phyloP scores from a whole-genome alignment of 306 rosid species.

The Acacia crassicarpa region DNA sequence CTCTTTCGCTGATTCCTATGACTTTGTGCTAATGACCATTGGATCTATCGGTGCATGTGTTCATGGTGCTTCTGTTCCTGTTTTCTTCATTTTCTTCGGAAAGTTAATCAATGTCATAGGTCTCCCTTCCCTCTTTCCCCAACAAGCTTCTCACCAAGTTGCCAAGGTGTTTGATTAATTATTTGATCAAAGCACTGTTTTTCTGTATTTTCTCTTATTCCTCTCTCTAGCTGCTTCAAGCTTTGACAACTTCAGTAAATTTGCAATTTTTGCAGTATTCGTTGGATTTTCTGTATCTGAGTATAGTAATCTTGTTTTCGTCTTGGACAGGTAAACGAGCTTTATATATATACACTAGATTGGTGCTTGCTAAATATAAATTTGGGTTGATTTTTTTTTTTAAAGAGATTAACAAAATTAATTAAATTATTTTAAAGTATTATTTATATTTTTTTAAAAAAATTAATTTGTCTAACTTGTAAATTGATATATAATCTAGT shows the following conservation, averaged over 20 bases:
- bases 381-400: no score
- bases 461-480: no score
- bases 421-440: no score
- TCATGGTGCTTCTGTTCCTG: conserved; percentile 96
- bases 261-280: conserved; percentile 72
- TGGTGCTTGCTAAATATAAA: no score
- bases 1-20: conserved; percentile 79
- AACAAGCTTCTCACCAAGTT: conserved; percentile 87
- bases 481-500: no score
- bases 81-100: conserved; percentile 92
- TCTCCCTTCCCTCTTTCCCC: conserved; percentile 85
- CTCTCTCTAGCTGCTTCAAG: conserved; percentile 8
- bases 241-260: not conserved
- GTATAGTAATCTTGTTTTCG: conserved; percentile 81
- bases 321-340: conserved; percentile 82
- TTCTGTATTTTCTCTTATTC: not conserved
- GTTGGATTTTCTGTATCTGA: conserved; percentile 86
- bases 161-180: conserved; percentile 69
- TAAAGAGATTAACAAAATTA: no score
- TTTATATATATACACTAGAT: not conserved
- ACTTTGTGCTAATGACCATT: conserved; percentile 60
- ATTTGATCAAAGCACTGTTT: not conserved
- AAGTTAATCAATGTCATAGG: conserved; percentile 85
- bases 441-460: fast-evolving
- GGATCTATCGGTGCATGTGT: conserved; percentile 85